A percentile compares a stretch with the other conserved stretches of the same genome.
Evolutionary conservation across 2,329 filamentous ascomycete genomes (phyloP).

Genomic region (Paramyrothecium roridum): DNA sequence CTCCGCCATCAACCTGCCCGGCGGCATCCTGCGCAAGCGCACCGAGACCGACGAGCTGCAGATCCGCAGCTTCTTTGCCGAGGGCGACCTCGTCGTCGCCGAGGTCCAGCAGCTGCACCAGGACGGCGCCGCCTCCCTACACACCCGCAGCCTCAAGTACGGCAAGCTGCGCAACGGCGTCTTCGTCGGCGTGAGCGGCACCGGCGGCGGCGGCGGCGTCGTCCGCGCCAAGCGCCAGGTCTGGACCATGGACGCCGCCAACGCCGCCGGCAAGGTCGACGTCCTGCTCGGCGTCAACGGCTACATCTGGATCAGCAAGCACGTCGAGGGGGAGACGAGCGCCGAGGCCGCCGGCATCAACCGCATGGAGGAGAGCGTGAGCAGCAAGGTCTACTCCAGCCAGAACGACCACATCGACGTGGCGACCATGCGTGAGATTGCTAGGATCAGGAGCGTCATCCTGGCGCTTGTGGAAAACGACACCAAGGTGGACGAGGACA

Average conservation of each 20-base stretch:
- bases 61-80: constrained; percentile 94
- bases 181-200: constrained; percentile 78
- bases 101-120: constrained; percentile 89
- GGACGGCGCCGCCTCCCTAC: constrained; percentile 82
- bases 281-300: constrained; percentile 93
- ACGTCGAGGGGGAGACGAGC: constrained; percentile 59
- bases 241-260: constrained; percentile 68
- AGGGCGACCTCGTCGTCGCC: constrained; percentile 89
- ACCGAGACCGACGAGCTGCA: constrained; percentile 97
- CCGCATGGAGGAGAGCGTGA: constrained; percentile 82
- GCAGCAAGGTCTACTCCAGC: constrained; percentile 84
- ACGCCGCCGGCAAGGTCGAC: constrained; percentile 67
- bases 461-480: constrained; percentile 79
- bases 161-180: constrained; percentile 93
- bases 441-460: constrained; percentile 77
- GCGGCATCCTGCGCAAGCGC: constrained; percentile 84
- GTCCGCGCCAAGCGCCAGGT: constrained; percentile 82
- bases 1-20: constrained; percentile 88
- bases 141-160: constrained; percentile 89
- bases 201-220: constrained; percentile 82
- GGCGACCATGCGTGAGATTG: constrained; percentile 82
- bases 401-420: constrained; percentile 84
- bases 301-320: constrained; percentile 92
- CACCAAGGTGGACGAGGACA: constrained; percentile 85
- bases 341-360: constrained; percentile 63